phyloP scores from a whole-genome alignment of 2,329 filamentous ascomycete species.

The Aureobasidium uvarum region DNA sequence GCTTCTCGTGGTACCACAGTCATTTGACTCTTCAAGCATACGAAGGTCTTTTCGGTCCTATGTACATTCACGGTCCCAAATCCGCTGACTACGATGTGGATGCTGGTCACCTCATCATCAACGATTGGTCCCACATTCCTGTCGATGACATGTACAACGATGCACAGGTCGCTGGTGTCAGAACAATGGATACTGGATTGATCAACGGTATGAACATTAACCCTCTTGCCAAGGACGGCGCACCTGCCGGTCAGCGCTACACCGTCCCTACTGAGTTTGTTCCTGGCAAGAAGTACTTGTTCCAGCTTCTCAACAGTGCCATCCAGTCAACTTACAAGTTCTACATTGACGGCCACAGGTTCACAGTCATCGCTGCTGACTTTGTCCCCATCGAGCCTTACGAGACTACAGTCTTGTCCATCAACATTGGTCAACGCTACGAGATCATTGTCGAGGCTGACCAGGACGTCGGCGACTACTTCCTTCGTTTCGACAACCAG shows the following conservation, averaged over 20 bases:
- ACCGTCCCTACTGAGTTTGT: conserved; percentile 32
- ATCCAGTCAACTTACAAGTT: conserved; percentile 47
- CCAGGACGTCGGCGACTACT: conserved; percentile 35
- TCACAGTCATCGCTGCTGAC: conserved; percentile 43
- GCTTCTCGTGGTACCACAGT: conserved; percentile 45
- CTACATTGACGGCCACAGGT: conserved; percentile 44
- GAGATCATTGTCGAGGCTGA: conserved; percentile 37
- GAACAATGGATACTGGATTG: conserved; percentile 44
- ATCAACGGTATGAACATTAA: conserved; percentile 49
- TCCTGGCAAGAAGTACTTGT: conserved; percentile 35
- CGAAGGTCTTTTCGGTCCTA: conserved; percentile 43
- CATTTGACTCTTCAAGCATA: conserved; percentile 46
- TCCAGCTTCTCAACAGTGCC: conserved; percentile 39
- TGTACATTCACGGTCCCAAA: conserved; percentile 45
- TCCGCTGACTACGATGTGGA: conserved; percentile 43
- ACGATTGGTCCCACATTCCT: conserved; percentile 42
- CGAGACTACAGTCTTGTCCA: conserved; percentile 39
- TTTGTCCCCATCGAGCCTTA: conserved; percentile 43
- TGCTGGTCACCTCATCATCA: conserved; percentile 39
- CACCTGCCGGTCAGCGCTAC: conserved; percentile 35
- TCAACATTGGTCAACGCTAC: conserved; percentile 42
- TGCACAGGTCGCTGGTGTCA: conserved; percentile 35
- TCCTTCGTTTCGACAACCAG: conserved; percentile 42
- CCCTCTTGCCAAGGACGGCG: conserved; percentile 30
- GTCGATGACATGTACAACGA: conserved; percentile 40